These are phyloP conservation scores for Chaetomiaceae sp. DNA, from an alignment of 2,329 filamentous ascomycete genomes.

Conservation along the genomic window DNA sequence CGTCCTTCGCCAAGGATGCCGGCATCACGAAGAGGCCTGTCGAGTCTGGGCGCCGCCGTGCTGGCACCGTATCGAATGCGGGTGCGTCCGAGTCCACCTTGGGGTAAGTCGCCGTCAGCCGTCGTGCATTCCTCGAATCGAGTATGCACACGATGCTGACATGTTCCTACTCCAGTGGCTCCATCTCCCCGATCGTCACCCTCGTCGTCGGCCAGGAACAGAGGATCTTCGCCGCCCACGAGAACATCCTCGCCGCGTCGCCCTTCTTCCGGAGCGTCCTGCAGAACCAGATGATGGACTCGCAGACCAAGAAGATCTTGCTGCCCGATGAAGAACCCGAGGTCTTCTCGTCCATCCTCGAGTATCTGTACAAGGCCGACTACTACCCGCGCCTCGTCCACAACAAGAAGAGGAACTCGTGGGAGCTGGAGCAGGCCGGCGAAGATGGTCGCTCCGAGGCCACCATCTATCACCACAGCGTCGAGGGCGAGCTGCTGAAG, in stretches of 20 bases:
- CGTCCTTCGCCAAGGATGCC: constrained; percentile 51
- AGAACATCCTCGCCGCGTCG: constrained; percentile 73
- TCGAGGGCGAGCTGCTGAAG: constrained; percentile 68
- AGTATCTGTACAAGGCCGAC: constrained; percentile 91
- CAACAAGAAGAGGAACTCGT: constrained; percentile 74
- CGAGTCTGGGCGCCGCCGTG: constrained; percentile 45
- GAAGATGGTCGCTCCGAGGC: constrained; percentile 44
- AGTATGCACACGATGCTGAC: constrained; percentile 7
- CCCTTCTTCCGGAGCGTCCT: constrained; percentile 70
- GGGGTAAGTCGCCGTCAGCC: constrained; percentile 37
- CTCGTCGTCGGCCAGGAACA: constrained; percentile 75
- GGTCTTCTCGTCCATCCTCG: constrained; percentile 83
- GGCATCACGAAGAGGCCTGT: constrained; percentile 52
- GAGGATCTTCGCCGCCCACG: constrained; percentile 85
- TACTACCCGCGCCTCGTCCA: constrained; percentile 81
- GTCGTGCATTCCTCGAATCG: not conserved
- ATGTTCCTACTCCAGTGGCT: constrained; percentile 37
- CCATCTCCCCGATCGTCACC: constrained; percentile 69
- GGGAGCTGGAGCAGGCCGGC: constrained; percentile 66
- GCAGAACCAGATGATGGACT: constrained; percentile 57
- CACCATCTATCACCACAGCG: constrained; percentile 62
- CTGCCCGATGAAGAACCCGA: constrained; percentile 84
- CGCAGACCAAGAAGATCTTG: constrained; percentile 65
- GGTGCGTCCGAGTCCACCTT: constrained; percentile 35
- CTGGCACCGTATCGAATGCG: constrained; percentile 42